These are phyloP conservation scores for Epichloe typhina DNA, from an alignment of 2,329 filamentous ascomycete species.

Conservation along the genomic window DNA sequence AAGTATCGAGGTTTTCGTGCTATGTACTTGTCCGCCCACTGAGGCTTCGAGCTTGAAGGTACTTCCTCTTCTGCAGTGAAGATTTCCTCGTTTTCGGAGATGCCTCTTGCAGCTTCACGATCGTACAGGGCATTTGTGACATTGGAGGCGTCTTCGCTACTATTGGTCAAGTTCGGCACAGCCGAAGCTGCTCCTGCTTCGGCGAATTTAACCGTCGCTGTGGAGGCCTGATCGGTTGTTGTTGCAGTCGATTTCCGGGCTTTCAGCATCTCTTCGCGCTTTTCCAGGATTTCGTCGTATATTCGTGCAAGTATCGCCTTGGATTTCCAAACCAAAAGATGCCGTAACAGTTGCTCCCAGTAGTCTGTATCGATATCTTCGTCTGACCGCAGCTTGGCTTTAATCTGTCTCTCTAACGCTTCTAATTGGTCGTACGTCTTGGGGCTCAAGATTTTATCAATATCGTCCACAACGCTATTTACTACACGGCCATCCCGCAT, in stretches of 20 bases:
- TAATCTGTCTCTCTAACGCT: conserved; percentile 74
- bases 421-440: conserved; percentile 84
- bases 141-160: conserved; percentile 71
- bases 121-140: conserved; percentile 84
- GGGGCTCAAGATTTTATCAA: conserved; percentile 73
- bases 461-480: conserved; percentile 70
- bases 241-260: conserved; percentile 3
- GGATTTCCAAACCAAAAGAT: conserved; percentile 80
- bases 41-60: conserved; percentile 42
- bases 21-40: conserved; percentile 74
- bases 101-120: conserved; percentile 78
- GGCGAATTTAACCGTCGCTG: background rate
- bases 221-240: background rate
- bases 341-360: conserved; percentile 85
- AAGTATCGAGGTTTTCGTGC: conserved; percentile 93
- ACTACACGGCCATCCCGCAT: conserved; percentile 59
- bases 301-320: conserved; percentile 71
- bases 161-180: background rate
- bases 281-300: conserved; percentile 51
- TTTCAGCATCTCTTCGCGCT: conserved; percentile 3
- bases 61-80: conserved; percentile 84
- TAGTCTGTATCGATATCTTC: conserved; percentile 94
- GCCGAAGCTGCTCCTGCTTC: background rate
- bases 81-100: conserved; percentile 90
- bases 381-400: conserved; percentile 70